Conservation (phyloP, 129 eudicot species). For the Cynara cardunculus region DNA sequence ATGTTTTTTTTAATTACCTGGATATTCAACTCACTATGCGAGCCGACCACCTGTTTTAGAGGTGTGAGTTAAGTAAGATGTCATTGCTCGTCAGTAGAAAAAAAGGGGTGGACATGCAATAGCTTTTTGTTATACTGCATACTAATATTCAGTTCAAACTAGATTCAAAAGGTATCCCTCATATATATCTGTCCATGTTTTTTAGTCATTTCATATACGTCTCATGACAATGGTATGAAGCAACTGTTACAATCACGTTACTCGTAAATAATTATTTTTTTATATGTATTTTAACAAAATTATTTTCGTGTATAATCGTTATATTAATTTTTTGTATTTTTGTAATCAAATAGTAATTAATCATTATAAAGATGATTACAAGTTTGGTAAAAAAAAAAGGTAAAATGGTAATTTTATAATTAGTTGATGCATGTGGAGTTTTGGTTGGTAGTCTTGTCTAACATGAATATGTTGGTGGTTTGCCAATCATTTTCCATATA, state of each 20-base stretch:
- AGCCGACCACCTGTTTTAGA: too few relatives aligned
- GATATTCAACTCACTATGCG: too few relatives aligned
- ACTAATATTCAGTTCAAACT: too few relatives aligned
- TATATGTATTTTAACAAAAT: background rate
- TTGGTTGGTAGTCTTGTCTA: slow-evolving; percentile 14
- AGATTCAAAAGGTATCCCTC: background rate
- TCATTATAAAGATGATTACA: background rate
- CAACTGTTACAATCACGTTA: background rate
- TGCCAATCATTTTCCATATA: slow-evolving; percentile 5
- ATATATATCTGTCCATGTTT: background rate
- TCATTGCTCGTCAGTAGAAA: background rate
- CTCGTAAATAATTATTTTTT: background rate
- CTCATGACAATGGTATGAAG: background rate
- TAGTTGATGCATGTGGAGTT: background rate
- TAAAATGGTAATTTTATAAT: background rate
- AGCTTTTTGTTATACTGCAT: background rate
- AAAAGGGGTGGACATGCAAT: background rate
- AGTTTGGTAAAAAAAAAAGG: background rate
- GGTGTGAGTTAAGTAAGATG: background rate
- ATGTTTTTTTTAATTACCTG: too few relatives aligned
- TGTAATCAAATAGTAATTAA: background rate
- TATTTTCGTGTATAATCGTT: too few relatives aligned
- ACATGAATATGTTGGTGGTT: slow-evolving; percentile 21
- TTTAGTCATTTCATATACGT: background rate
- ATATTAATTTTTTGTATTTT: too few relatives aligned